Evolutionary conservation across 495 filamentous ascomycete genomes (phyloP).

Genomic region (Patellaria atrata): DNA sequence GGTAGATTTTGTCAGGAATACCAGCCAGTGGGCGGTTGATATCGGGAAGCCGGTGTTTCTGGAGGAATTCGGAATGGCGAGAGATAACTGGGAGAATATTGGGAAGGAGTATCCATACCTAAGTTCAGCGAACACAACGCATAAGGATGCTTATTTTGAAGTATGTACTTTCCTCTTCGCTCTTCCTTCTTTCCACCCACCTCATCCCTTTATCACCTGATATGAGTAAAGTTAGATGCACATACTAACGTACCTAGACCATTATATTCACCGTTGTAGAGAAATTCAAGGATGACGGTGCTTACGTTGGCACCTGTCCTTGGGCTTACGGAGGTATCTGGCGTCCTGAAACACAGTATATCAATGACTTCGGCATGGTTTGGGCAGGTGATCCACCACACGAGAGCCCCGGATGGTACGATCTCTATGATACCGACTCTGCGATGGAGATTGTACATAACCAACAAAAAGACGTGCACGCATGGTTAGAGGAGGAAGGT

Average conservation of each 20-base stretch:
- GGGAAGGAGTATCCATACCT: conserved; percentile 17
- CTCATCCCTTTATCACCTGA: no score
- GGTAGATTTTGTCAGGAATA: conserved; percentile 11
- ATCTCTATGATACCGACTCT: conserved; percentile 21
- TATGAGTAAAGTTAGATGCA: no score
- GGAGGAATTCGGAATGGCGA: conserved; percentile 22
- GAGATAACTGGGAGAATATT: conserved; percentile 20
- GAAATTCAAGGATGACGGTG: conserved; percentile 12
- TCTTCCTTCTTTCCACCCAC: no score
- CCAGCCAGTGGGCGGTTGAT: conserved; percentile 15
- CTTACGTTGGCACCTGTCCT: conserved; percentile 20
- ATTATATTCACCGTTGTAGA: conserved; percentile 15
- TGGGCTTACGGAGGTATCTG: conserved; percentile 22
- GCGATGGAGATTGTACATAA: conserved; percentile 18
- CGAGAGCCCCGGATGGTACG: conserved; percentile 22
- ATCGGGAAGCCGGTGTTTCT: conserved; percentile 19
- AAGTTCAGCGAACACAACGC: conserved; percentile 13
- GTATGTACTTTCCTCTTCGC: conserved; percentile 1
- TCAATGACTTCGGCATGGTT: conserved; percentile 20
- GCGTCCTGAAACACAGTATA: conserved; percentile 18
- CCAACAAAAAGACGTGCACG: conserved; percentile 14
- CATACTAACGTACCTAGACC: conserved; percentile 8
- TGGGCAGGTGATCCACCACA: conserved; percentile 24
- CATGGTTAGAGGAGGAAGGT: conserved; percentile 3
- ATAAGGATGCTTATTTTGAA: conserved; percentile 20